Conservation (phyloP, 192 early-diverging fungal genomes). For the Coemansia sp. region DNA sequence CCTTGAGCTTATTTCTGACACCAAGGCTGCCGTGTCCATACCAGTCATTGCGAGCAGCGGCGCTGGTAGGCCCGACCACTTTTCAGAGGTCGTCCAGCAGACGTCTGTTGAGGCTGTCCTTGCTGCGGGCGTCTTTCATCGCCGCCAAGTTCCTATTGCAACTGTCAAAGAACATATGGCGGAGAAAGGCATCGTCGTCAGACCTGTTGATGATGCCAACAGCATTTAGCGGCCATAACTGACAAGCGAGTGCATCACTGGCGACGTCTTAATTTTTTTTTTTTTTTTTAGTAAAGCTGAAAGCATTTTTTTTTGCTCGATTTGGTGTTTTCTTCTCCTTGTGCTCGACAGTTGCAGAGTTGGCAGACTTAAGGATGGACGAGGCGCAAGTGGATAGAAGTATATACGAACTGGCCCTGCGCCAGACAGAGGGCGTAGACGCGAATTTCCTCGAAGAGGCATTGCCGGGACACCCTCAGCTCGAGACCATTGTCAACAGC, state of each 20-base stretch:
- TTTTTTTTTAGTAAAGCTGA: neutral
- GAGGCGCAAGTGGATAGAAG: constrained; percentile 6
- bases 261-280: neutral
- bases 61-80: constrained; percentile 85
- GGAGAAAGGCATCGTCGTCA: constrained; percentile 53
- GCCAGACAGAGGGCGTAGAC: constrained; percentile 14
- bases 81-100: constrained; percentile 79
- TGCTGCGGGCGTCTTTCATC: constrained; percentile 98
- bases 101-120: constrained; percentile 92
- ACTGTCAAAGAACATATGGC: constrained; percentile 76
- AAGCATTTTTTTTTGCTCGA: neutral
- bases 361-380: neutral
- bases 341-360: neutral
- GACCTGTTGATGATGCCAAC: constrained; percentile 11
- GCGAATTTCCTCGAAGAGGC: constrained; percentile 11
- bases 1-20: constrained; percentile 73
- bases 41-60: constrained; percentile 98
- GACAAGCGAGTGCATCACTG: neutral
- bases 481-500: constrained; percentile 33
- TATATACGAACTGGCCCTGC: constrained; percentile 22
- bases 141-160: constrained; percentile 86
- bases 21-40: constrained; percentile 78
- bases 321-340: neutral
- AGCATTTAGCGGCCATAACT: neutral
- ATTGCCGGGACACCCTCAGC: constrained; percentile 2